A percentile compares a stretch with the other conserved stretches of the same genome.
Conservation (phyloP, 257 asterid genomes). For the Fraxinus americana region DNA sequence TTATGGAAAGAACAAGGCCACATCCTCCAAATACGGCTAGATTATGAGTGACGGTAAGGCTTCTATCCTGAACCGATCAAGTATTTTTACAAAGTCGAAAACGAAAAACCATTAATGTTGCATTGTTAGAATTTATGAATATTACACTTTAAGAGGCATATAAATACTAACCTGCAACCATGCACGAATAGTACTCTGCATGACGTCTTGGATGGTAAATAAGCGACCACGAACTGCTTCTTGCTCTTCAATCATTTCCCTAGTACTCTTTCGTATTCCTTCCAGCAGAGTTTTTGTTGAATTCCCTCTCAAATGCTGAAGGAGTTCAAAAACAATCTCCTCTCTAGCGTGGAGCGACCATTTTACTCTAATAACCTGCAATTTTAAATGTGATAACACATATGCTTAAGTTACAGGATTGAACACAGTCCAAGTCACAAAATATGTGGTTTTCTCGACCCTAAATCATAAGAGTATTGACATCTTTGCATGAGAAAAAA, state of each 20-base stretch:
- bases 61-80: conserved; percentile 62
- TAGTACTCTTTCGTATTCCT: conserved; percentile 76
- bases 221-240: conserved; percentile 97
- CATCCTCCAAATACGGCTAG: conserved; percentile 96
- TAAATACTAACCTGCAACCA: conserved; percentile 79
- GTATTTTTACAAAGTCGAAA: not conserved
- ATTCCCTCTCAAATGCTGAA: conserved; percentile 85
- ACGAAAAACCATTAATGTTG: not conserved
- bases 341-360: conserved; percentile 99
- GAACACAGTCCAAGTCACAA: not conserved
- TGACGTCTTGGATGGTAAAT: conserved; percentile 96
- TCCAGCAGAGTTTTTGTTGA: conserved; percentile 59
- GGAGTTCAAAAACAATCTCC: conserved; percentile 91
- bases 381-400: not conserved
- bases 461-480: not conserved
- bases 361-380: conserved; percentile 88
- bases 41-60: conserved; percentile 90
- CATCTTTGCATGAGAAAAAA: not conserved
- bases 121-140: not conserved
- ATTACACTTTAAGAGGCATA: not conserved
- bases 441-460: not conserved
- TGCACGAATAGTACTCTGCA: conserved; percentile 95
- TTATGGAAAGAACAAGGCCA: conserved; percentile 84
- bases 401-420: not conserved
- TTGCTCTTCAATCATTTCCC: conserved; percentile 97